These are phyloP conservation scores for Backusella parvicylindrica DNA, from an alignment of 192 early-diverging fungal genomes.

Conservation along the genomic window DNA sequence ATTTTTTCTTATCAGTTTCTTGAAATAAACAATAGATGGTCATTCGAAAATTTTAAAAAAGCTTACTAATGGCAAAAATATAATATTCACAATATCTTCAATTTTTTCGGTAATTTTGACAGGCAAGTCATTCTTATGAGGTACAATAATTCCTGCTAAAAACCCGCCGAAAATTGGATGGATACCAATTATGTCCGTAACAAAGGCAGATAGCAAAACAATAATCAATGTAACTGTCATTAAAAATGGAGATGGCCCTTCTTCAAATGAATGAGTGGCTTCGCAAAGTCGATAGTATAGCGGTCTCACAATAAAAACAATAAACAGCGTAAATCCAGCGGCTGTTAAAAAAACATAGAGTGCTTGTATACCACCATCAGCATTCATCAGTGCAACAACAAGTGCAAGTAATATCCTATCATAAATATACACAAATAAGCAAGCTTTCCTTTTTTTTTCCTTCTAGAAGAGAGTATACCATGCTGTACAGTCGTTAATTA, in stretches of 20 bases:
- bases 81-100: conserved; percentile 82
- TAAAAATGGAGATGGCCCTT: conserved; percentile 53
- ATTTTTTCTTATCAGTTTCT: neutral
- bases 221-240: conserved; percentile 71
- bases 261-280: conserved; percentile 45
- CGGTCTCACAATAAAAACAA: conserved; percentile 66
- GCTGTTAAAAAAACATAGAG: conserved; percentile 79
- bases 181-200: conserved; percentile 85
- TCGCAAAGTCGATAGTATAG: conserved; percentile 51
- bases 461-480: conserved; percentile 53
- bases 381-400: conserved; percentile 82
- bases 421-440: neutral
- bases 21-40: neutral
- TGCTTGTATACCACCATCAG: conserved; percentile 60
- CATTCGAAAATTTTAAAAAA: neutral
- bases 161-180: conserved; percentile 95
- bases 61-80: conserved; percentile 81
- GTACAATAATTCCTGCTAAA: conserved; percentile 81
- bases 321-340: conserved; percentile 66
- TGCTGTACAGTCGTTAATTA: conserved; percentile 82
- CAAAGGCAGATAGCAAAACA: conserved; percentile 68
- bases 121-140: conserved; percentile 86
- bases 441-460: neutral
- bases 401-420: conserved; percentile 59
- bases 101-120: conserved; percentile 86